Evolutionary conservation across 768 basidiomycete species (phyloP), one percentile per base, ranked within the genome.

Genomic region (Termitomyces sp.): DNA sequence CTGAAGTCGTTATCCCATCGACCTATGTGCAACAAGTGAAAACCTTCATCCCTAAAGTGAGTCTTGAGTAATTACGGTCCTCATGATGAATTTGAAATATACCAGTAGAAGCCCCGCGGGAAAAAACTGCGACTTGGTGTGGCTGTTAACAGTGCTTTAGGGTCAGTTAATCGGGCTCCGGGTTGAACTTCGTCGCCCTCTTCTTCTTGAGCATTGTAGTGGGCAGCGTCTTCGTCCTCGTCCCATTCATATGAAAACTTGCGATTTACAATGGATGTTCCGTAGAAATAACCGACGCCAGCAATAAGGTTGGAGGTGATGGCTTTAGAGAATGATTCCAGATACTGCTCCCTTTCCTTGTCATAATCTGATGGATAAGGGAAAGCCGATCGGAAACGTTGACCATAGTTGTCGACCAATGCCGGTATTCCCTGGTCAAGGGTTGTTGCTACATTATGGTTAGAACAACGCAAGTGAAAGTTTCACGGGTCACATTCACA

Each of bases 111-210:
- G 17, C 95, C 95, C 68, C 95, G 79, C 0, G 95, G 95, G 77
- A 98, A 98, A 77, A 98, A 98, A 62, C 93, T 94, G 37, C 96
- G 80, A 66, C 94, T 96, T 4, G 95, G 95, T 0, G 96, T 98
- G 1, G 92, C 94, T 8, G 95, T 96, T 61, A 97, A 71, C 19
- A 98, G 72, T 19, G 84, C 82, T 57, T 77, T 84, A 7, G 91
- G 87, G 35, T 89, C 87, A 5, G 88, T 91, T 58, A 93, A 64
- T 54, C 71, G 79, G 15, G 89, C 79, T n/a, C 84, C 88, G 41
- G 70, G 74, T 53, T 73, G 67, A 14, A 52, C 60, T n/a, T 71
- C 70, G 17, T 73, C 70, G n/a, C 66, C 74, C 4, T 76, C 78
- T 9, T 73, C 75, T 14, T 62, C 63, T 43, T 63, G 57, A 1